phyloP scores from a whole-genome alignment of 768 basidiomycete genomes.

The Fomitopsis pulvina region DNA sequence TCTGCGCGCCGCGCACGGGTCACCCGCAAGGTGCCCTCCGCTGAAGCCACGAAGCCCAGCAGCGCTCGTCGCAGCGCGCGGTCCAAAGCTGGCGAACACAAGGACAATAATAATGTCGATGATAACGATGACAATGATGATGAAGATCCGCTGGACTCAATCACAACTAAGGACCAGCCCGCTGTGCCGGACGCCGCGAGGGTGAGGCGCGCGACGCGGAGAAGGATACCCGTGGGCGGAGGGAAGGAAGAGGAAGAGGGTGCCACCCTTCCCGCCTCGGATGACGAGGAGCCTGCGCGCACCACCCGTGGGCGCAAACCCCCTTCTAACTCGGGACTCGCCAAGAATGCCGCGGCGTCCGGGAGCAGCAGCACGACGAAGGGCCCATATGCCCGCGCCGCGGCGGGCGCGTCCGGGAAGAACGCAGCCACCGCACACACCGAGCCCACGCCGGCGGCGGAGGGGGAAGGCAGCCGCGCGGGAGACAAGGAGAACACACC shows the following conservation, averaged over 20 bases:
- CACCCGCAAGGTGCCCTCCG: constrained; percentile 3
- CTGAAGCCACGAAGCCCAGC: constrained; percentile 9
- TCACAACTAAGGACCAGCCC: constrained; percentile 8
- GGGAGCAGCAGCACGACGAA: no score
- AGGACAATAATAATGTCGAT: constrained; percentile 8
- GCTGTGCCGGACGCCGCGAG: constrained; percentile 10
- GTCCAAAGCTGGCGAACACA: constrained; percentile 4
- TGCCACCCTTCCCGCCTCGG: constrained; percentile 4
- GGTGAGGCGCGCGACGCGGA: constrained; percentile 16
- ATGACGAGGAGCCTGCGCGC: constrained; percentile 9
- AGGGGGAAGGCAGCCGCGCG: constrained; percentile 4
- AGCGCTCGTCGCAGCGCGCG: neutral
- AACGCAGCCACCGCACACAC: no score
- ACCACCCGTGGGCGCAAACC: constrained; percentile 15
- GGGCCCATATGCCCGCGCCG: no score
- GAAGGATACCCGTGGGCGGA: constrained; percentile 13
- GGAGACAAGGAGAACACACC: constrained; percentile 31
- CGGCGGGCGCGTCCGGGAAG: no score
- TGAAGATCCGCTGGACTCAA: constrained; percentile 16
- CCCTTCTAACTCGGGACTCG: no score
- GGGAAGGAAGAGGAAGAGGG: constrained; percentile 14
- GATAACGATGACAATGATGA: constrained; percentile 8
- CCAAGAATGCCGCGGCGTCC: no score
- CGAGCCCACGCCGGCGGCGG: no score
- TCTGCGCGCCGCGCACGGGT: constrained; percentile 21